Evolutionary conservation across 2,329 filamentous ascomycete genomes (phyloP), one percentile per base, ranked within the genome.

Genomic region (Fusarium sp.): DNA sequence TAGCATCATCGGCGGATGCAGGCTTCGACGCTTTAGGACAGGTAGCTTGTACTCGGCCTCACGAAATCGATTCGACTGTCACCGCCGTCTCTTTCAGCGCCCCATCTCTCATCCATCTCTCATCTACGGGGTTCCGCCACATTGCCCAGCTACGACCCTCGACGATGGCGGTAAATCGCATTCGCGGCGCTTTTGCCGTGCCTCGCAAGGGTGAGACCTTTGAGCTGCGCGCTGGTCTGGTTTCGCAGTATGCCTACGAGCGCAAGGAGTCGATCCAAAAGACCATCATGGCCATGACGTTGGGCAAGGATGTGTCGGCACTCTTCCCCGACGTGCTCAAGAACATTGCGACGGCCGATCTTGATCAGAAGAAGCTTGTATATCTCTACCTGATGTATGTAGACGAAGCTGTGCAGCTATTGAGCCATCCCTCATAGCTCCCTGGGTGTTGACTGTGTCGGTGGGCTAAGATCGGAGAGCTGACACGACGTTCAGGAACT

Each of bases 231-330:
- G 92, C 94, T 64, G 95, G 95, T 35, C 82, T 99, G 76, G 95
- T 96, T 64, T 99, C 95, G 65, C 95, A 99, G 81, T 99, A 98
- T 89, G 95, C 95, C 58, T 97, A 96, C 80, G 95, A 99, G 85
- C 89, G 93, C 72, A 99, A 99, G 79, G 95, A 99, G 82, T 91
- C 95, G 21, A 99, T 99, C 70, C 95, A 99, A 76, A 98, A 97
- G 84, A 99, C 95, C 65, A 99, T 99, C 80, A 98, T 98, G 93
- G 93, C 95, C 75, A 99, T 99, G 95, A 99, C 95, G 2, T 78
- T 99, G 70, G 95, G 95, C 76, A 99, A 99, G 78, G 95, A 99
- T 79, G 95, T 99, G 57, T 99, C 95, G 49, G 91, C 93, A 53
- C 82, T 99, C 64, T 99, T 99, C 75, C 95, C 95, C 2, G 95